These are phyloP conservation scores for Solanum virginianum DNA, from an alignment of 257 asterid species.

Conservation along the genomic window DNA sequence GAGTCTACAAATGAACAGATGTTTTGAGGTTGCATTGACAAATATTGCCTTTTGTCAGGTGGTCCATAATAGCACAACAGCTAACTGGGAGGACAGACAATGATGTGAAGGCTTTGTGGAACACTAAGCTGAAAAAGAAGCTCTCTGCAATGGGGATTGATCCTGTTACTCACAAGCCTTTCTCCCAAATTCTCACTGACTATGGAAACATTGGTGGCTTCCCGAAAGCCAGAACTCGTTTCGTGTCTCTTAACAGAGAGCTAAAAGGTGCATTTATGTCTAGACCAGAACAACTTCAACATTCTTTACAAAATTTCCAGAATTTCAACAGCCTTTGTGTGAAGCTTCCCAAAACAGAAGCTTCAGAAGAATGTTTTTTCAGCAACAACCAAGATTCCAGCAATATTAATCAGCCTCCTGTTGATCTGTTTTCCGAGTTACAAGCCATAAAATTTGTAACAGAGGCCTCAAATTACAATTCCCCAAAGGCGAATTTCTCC, in stretches of 20 bases:
- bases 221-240: conserved; percentile 34
- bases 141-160: conserved; percentile 89
- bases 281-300: conserved; percentile 11
- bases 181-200: conserved; percentile 78
- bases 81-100: conserved; percentile 62
- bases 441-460: conserved; percentile 51
- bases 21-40: neutral
- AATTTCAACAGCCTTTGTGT: conserved; percentile 4
- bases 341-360: neutral
- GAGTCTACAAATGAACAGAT: neutral
- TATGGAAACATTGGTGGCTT: conserved; percentile 77
- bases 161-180: conserved; percentile 86
- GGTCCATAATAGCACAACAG: conserved; percentile 84
- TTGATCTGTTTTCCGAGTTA: conserved; percentile 50
- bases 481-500: neutral
- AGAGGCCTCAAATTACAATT: conserved; percentile 22
- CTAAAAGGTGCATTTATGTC: conserved; percentile 19
- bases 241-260: conserved; percentile 35
- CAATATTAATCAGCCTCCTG: neutral
- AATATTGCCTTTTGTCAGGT: conserved; percentile 21
- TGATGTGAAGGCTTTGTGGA: conserved; percentile 74
- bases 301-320: neutral
- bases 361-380: conserved; percentile 1
- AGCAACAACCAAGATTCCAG: neutral
- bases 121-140: conserved; percentile 67